A percentile compares a stretch with the other conserved stretches of the same genome.
Conservation (phyloP, 192 early-diverging fungal genomes). For the Geosiphon pyriformis region DNA sequence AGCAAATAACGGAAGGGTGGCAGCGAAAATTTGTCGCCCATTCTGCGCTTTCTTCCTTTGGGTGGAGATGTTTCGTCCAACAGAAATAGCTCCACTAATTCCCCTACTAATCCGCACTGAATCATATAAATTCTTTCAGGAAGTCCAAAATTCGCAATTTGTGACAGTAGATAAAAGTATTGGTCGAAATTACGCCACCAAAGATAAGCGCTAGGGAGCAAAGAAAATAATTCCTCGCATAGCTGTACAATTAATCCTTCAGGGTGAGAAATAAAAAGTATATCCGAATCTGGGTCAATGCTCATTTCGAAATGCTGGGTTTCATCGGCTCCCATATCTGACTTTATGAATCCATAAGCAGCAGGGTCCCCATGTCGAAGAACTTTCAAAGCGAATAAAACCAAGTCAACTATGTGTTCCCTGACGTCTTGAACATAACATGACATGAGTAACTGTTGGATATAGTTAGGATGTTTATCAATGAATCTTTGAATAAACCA, state of each 20-base stretch:
- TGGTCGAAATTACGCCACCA: conserved; percentile 45
- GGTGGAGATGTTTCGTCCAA: conserved; percentile 31
- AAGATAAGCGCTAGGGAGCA: conserved; percentile 32
- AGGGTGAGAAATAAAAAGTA: conserved; percentile 6
- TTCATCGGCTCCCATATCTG: not conserved
- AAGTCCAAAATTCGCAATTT: conserved; percentile 33
- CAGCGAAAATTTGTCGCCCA: conserved; percentile 46
- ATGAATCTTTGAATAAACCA: conserved; percentile 30
- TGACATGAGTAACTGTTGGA: conserved; percentile 29
- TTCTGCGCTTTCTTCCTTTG: conserved; percentile 34
- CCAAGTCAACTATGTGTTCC: conserved; percentile 39
- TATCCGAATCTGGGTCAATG: conserved; percentile 8
- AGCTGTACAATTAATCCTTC: conserved; percentile 26
- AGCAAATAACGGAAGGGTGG: conserved; percentile 37
- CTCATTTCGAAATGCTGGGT: not conserved
- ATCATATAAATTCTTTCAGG: conserved; percentile 33
- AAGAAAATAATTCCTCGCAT: conserved; percentile 20
- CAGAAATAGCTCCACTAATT: conserved; percentile 33
- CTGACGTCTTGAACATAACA: conserved; percentile 40
- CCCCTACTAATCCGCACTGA: conserved; percentile 30
- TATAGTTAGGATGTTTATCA: conserved; percentile 9
- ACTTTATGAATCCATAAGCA: conserved; percentile 28
- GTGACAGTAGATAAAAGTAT: conserved; percentile 38
- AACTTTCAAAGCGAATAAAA: conserved; percentile 27
- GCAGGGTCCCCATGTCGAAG: conserved; percentile 28